These are phyloP conservation scores for Colletotrichum echinochloae DNA, from an alignment of 2,329 filamentous ascomycete genomes.

Conservation along the genomic window DNA sequence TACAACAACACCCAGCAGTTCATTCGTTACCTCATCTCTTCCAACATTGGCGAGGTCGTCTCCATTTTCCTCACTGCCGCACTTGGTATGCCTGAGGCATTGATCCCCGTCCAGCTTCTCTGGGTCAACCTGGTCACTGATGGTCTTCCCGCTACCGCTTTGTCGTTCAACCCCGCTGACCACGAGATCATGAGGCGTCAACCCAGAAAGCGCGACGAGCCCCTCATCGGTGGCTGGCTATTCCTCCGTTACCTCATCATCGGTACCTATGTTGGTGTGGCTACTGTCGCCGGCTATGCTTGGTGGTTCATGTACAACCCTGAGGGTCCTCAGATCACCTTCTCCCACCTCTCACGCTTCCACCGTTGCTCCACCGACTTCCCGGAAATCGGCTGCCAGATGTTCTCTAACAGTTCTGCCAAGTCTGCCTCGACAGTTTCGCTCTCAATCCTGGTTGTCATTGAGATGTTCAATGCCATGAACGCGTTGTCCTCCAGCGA, in stretches of 20 bases:
- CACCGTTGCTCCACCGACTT: conserved; percentile 90
- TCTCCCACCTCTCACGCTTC: conserved; percentile 92
- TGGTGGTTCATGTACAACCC: conserved; percentile 99
- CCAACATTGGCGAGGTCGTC: conserved; percentile 98
- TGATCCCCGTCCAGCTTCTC: conserved; percentile 95
- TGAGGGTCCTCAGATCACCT: conserved; percentile 89
- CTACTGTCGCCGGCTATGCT: conserved; percentile 96
- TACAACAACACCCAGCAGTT: conserved; percentile 99
- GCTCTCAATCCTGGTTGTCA: conserved; percentile 91
- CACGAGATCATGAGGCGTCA: conserved; percentile 96
- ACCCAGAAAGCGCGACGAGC: conserved; percentile 91
- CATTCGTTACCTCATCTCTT: conserved; percentile 98
- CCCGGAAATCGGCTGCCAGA: conserved; percentile 89
- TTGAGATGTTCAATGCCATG: conserved; percentile 99
- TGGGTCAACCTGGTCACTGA: conserved; percentile 99
- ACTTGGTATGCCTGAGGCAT: conserved; percentile 94
- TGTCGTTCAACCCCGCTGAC: conserved; percentile 99
- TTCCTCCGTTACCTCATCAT: conserved; percentile 99
- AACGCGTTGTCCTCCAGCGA: conserved; percentile 97
- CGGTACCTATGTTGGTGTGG: conserved; percentile 92
- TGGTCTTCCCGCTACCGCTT: conserved; percentile 92
- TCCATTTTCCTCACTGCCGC: conserved; percentile 98
- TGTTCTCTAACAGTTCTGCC: conserved; percentile 88
- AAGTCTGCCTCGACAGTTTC: conserved; percentile 94
- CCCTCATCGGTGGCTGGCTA: conserved; percentile 93